Conservation (phyloP, 495 filamentous ascomycete genomes). For the Talaromyces thailandensis region DNA sequence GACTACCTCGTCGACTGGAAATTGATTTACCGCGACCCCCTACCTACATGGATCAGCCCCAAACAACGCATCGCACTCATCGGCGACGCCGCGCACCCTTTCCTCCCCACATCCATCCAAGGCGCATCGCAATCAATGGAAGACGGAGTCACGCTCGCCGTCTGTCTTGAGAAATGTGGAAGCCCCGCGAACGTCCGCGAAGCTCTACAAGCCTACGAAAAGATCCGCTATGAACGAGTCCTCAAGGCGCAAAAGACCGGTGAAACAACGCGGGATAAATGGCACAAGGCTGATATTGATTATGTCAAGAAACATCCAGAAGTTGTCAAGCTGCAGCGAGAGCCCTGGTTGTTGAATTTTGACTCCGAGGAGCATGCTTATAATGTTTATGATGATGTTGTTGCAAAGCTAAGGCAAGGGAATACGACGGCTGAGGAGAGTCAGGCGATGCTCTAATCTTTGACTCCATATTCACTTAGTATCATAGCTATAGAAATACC, state of each 20-base stretch:
- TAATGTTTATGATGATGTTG: conserved; percentile 35
- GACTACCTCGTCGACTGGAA: conserved; percentile 60
- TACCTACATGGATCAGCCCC: conserved; percentile 51
- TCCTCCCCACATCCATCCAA: conserved; percentile 57
- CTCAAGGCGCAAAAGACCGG: conserved; percentile 47
- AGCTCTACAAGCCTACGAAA: conserved; percentile 37
- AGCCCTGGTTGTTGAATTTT: conserved; percentile 48
- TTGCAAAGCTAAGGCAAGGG: not conserved
- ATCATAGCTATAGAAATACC: not conserved
- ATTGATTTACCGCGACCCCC: conserved; percentile 54
- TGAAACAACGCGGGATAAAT: conserved; percentile 45
- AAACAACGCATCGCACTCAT: conserved; percentile 48
- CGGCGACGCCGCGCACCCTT: conserved; percentile 63
- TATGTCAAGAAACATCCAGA: conserved; percentile 49
- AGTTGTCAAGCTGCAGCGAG: conserved; percentile 45
- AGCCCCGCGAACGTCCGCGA: not conserved
- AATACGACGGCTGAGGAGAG: not conserved
- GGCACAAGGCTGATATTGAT: conserved; percentile 50
- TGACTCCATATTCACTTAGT: not conserved
- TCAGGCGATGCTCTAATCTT: not conserved
- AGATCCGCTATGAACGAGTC: conserved; percentile 46
- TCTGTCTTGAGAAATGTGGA: conserved; percentile 36
- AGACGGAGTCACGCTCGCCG: conserved; percentile 55
- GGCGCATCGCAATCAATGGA: conserved; percentile 63
- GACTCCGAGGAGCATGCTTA: conserved; percentile 54